Conservation (phyloP, 2,329 filamentous ascomycete species). For the Tolypocladium pustulatum region DNA sequence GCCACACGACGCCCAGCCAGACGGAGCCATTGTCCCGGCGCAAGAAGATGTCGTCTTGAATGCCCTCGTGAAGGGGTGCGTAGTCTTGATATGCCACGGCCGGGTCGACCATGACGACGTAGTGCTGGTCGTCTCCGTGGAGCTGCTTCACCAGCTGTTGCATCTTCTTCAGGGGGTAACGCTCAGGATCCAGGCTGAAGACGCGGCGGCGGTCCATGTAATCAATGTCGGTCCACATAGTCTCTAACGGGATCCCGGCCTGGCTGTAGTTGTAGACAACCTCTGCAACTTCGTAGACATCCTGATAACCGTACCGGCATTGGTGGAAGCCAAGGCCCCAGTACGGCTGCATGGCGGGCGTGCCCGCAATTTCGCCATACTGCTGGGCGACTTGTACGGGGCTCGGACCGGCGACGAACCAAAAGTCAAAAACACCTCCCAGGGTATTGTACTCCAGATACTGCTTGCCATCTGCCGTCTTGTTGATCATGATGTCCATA, state of each 20-base stretch:
- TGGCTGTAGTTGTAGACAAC: constrained; percentile 57
- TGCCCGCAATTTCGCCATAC: constrained; percentile 57
- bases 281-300: constrained; percentile 56
- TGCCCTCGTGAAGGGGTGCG: constrained; percentile 27
- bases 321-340: constrained; percentile 77
- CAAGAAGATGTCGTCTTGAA: constrained; percentile 36
- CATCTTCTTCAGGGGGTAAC: constrained; percentile 52
- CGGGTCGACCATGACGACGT: constrained; percentile 71
- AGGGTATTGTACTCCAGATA: constrained; percentile 74
- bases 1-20: constrained; percentile 63
- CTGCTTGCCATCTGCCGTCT: constrained; percentile 45
- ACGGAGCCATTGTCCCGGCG: constrained; percentile 42
- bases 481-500: constrained; percentile 62
- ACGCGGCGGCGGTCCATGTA: constrained; percentile 49
- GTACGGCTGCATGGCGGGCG: constrained; percentile 72
- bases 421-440: constrained; percentile 69
- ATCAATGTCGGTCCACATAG: constrained; percentile 66
- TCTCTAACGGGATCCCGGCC: constrained; percentile 59
- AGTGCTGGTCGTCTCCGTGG: constrained; percentile 56
- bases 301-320: constrained; percentile 63
- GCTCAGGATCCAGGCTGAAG: constrained; percentile 58
- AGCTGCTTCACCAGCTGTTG: constrained; percentile 56
- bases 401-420: constrained; percentile 66
- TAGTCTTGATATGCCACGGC: constrained; percentile 44
- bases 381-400: constrained; percentile 58